phyloP scores from a whole-genome alignment of 495 filamentous ascomycete genomes.

The Chaetomium cochliodes region DNA sequence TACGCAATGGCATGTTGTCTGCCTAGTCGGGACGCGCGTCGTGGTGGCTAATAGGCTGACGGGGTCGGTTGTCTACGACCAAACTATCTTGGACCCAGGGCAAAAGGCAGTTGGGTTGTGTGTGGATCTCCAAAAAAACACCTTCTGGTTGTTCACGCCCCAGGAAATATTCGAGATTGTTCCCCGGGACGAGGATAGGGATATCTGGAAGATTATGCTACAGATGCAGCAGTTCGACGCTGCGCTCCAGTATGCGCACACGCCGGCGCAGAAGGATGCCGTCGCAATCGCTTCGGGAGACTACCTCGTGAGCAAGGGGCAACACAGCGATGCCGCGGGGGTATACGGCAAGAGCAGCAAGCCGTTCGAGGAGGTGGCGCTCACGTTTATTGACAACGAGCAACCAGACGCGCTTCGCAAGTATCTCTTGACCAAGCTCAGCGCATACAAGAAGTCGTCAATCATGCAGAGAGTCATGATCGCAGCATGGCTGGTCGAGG shows the following conservation, averaged over 20 bases:
- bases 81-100: slow-evolving; percentile 76
- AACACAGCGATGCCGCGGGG: slow-evolving; percentile 78
- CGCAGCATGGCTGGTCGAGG: slow-evolving; percentile 88
- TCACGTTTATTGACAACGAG: slow-evolving; percentile 83
- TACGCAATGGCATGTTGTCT: slow-evolving; percentile 90
- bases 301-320: slow-evolving; percentile 73
- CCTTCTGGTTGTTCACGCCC: slow-evolving; percentile 91
- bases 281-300: slow-evolving; percentile 90
- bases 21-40: slow-evolving; percentile 75
- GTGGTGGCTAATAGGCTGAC: slow-evolving; percentile 84
- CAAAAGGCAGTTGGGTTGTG: slow-evolving; percentile 76
- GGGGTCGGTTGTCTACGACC: slow-evolving; percentile 78
- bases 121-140: slow-evolving; percentile 87
- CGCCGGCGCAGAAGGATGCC: slow-evolving; percentile 74
- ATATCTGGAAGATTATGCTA: slow-evolving; percentile 91
- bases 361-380: slow-evolving; percentile 90
- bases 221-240: slow-evolving; percentile 80
- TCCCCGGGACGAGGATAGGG: slow-evolving; percentile 82
- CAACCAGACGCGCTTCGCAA: slow-evolving; percentile 89
- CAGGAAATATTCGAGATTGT: slow-evolving; percentile 92
- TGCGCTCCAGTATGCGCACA: slow-evolving; percentile 76
- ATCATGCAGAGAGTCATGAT: slow-evolving; percentile 95
- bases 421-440: slow-evolving; percentile 83
- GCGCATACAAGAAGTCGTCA: slow-evolving; percentile 74
- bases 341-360: slow-evolving; percentile 95